Conservation (phyloP, 2,329 filamentous ascomycete genomes). For the Aureobasidium sp. region DNA sequence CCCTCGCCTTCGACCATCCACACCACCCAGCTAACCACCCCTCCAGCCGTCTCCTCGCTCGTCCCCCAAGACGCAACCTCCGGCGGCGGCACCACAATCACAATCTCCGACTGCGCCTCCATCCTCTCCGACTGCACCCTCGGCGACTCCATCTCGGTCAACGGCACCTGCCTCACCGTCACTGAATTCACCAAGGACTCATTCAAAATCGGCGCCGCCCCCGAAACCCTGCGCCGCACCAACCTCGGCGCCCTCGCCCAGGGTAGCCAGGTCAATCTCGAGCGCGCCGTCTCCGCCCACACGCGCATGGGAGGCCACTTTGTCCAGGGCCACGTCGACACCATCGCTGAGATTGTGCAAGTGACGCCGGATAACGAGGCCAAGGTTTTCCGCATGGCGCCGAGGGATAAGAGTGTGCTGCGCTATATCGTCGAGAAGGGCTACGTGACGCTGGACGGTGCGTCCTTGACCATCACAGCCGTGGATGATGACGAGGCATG, state of each 20-base stretch:
- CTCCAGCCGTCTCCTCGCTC: slow-evolving; percentile 70
- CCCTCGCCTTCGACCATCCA: not conserved
- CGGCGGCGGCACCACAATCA: slow-evolving; percentile 79
- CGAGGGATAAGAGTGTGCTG: slow-evolving; percentile 59
- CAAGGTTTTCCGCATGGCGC: slow-evolving; percentile 73
- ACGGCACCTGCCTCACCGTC: slow-evolving; percentile 92
- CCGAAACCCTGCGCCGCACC: slow-evolving; percentile 90
- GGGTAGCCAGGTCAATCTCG: slow-evolving; percentile 73
- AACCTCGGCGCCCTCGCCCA: slow-evolving; percentile 71
- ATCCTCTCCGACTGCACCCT: slow-evolving; percentile 62
- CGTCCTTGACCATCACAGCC: slow-evolving; percentile 82
- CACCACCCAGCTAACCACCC: slow-evolving; percentile 25
- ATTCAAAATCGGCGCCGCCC: slow-evolving; percentile 91
- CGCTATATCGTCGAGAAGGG: slow-evolving; percentile 94
- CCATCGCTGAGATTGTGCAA: slow-evolving; percentile 64
- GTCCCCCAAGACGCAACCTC: slow-evolving; percentile 67
- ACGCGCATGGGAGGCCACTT: slow-evolving; percentile 98
- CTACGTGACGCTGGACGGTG: slow-evolving; percentile 87
- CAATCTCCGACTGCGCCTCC: slow-evolving; percentile 63
- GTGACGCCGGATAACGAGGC: slow-evolving; percentile 81
- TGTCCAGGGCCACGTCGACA: slow-evolving; percentile 95
- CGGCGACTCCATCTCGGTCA: slow-evolving; percentile 81
- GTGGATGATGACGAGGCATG: slow-evolving; percentile 78
- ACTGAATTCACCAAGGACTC: slow-evolving; percentile 53
- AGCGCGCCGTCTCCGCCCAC: slow-evolving; percentile 80